phyloP scores from a whole-genome alignment of 2,329 filamentous ascomycete species.

The Pseudogymnoascus sp. region DNA sequence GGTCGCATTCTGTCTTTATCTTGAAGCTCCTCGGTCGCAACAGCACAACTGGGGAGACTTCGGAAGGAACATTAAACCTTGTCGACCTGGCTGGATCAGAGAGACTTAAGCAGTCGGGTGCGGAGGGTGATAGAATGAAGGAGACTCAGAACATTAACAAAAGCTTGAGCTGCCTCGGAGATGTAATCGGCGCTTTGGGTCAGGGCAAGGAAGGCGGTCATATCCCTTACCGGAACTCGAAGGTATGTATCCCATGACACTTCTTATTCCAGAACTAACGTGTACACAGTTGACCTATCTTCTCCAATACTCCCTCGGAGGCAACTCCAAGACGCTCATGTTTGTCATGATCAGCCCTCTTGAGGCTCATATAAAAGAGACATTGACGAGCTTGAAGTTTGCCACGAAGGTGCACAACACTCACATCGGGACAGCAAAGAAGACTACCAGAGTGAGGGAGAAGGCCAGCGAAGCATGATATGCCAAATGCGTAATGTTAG shows the following conservation, averaged over 20 bases:
- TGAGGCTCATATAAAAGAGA: constrained; percentile 85
- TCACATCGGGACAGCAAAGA: constrained; percentile 83
- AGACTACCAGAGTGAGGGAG: constrained; percentile 51
- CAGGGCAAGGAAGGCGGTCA: constrained; percentile 69
- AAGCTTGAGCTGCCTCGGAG: constrained; percentile 81
- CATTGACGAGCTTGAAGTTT: constrained; percentile 88
- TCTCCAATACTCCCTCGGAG: constrained; percentile 87
- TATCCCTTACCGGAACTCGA: constrained; percentile 92
- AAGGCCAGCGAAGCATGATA: background rate
- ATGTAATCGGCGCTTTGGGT: constrained; percentile 91
- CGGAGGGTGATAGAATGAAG: constrained; percentile 77
- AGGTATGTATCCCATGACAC: constrained; percentile 42
- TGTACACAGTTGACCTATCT: constrained; percentile 69
- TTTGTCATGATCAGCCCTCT: constrained; percentile 96
- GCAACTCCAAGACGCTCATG: constrained; percentile 97
- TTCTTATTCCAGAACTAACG: constrained; percentile 16
- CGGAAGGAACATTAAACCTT: constrained; percentile 88
- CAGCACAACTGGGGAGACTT: constrained; percentile 64
- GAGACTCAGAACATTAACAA: constrained; percentile 98
- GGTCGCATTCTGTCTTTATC: constrained; percentile 94
- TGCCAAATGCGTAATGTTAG: background rate
- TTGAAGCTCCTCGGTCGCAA: constrained; percentile 71
- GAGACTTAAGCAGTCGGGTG: constrained; percentile 77
- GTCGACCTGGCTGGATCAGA: constrained; percentile 94
- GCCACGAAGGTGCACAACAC: constrained; percentile 92